These are phyloP conservation scores for Eurotiales sp. DNA, from an alignment of 2,329 filamentous ascomycete genomes.

Conservation along the genomic window DNA sequence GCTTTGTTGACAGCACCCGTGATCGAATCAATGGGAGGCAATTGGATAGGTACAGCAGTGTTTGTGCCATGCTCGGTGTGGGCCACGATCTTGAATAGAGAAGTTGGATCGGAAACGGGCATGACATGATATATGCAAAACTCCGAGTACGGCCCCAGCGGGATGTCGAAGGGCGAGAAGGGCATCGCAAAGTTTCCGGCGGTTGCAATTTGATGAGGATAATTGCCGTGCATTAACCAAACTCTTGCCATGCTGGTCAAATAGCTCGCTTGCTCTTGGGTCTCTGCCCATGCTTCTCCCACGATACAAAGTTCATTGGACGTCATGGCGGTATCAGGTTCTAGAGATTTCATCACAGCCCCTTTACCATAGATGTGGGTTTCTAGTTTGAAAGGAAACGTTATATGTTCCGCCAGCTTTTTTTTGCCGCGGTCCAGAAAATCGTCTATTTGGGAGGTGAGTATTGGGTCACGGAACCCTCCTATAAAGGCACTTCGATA, in stretches of 20 bases:
- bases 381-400: conserved; percentile 4
- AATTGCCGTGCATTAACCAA: background rate
- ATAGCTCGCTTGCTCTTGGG: conserved; percentile 2
- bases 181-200: conserved; percentile 7
- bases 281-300: background rate
- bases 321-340: background rate
- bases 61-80: background rate
- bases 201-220: conserved; percentile 3
- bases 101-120: background rate
- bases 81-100: background rate
- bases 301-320: background rate
- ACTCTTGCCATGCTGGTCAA: conserved; percentile 2
- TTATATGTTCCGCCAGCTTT: background rate
- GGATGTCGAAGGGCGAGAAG: conserved; percentile 1
- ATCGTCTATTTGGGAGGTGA: background rate
- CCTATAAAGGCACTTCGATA: conserved; percentile 7
- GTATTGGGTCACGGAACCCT: conserved; percentile 7
- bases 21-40: background rate
- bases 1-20: background rate
- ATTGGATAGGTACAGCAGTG: background rate
- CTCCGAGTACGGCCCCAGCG: background rate
- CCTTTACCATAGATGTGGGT: background rate
- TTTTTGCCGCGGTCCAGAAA: background rate
- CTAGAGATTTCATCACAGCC: conserved; percentile 2
- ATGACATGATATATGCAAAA: conserved; percentile 8